phyloP scores from a whole-genome alignment of 2,329 filamentous ascomycete genomes.

The Colletotrichum gloeosporioides region DNA sequence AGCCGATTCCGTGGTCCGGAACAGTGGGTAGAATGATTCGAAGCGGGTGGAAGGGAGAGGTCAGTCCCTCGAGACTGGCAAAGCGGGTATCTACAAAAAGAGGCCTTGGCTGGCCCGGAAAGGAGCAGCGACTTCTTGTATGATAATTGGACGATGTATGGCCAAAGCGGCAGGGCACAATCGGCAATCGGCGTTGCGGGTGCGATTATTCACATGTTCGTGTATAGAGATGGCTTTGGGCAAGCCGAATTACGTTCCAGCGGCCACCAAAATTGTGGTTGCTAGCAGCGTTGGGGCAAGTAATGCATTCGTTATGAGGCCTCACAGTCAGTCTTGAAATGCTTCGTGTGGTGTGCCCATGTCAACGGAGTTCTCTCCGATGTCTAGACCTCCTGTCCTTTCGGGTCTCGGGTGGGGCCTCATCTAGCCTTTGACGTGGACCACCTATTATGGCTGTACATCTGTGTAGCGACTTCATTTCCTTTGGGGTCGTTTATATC shows the following conservation, averaged over 20 bases:
- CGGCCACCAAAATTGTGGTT: not conserved
- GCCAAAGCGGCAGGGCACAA: constrained; percentile 15
- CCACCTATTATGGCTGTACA: not conserved
- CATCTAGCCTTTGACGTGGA: not conserved
- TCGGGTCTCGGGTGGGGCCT: not conserved
- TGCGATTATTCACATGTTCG: constrained; percentile 11
- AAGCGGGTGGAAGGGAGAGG: not conserved
- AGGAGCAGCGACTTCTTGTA: constrained; percentile 19
- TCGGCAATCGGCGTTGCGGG: constrained; percentile 16
- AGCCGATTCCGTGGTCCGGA: not conserved
- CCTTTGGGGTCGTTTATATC: not conserved
- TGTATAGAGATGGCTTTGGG: constrained; percentile 16
- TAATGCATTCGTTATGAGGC: not conserved
- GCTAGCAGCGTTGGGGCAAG: not conserved
- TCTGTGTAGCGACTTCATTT: not conserved
- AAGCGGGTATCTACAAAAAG: not conserved
- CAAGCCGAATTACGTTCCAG: not conserved
- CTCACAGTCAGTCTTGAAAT: not conserved
- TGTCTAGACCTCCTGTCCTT: not conserved
- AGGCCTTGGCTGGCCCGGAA: not conserved
- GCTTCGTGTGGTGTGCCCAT: not conserved
- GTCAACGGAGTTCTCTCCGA: not conserved
- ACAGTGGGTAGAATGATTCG: not conserved
- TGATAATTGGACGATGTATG: constrained; percentile 21
- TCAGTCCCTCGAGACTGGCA: not conserved